phyloP scores from a whole-genome alignment of 768 basidiomycete genomes.

The Hygrophorus pudorinus region DNA sequence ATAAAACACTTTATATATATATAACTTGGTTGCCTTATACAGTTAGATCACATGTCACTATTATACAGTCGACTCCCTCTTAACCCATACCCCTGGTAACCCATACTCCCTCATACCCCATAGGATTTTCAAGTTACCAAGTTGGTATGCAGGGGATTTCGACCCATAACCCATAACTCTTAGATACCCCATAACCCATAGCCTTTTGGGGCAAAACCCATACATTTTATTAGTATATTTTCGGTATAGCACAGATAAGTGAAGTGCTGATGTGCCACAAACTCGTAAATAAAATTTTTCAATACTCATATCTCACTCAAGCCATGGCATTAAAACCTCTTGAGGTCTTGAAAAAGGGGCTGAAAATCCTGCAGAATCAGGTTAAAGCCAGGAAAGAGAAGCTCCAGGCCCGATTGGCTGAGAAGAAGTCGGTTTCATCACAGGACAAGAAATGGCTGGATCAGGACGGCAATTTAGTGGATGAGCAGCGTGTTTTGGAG shows the following conservation, averaged over 20 bases:
- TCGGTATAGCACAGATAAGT: not conserved
- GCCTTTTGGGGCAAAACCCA: slow-evolving; percentile 7
- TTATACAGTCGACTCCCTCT: slow-evolving; percentile 11
- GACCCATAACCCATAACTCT: slow-evolving; percentile 12
- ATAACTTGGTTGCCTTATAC: too few species aligned
- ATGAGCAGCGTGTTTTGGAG: slow-evolving; percentile 11
- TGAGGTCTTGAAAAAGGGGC: not conserved
- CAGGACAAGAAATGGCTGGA: slow-evolving; percentile 12
- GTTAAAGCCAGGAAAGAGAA: slow-evolving; percentile 2
- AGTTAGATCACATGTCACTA: too few species aligned
- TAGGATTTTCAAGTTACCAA: slow-evolving; percentile 13
- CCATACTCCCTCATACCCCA: slow-evolving; percentile 14
- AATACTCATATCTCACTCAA: not conserved
- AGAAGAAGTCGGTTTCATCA: slow-evolving; percentile 8
- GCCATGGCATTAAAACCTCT: slow-evolving; percentile 1
- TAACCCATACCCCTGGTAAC: slow-evolving; percentile 16
- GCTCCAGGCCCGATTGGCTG: slow-evolving; percentile 3
- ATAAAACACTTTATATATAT: too few species aligned
- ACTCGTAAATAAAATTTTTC: too few species aligned
- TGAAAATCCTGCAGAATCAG: slow-evolving; percentile 7
- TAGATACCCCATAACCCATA: slow-evolving; percentile 15
- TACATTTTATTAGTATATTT: slow-evolving; percentile 3
- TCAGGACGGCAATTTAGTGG: slow-evolving; percentile 16
- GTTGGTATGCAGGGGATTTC: slow-evolving; percentile 11
- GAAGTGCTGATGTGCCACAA: too few species aligned